phyloP scores from a whole-genome alignment of 2,329 filamentous ascomycete species.

The Penicillium oxalicum region DNA sequence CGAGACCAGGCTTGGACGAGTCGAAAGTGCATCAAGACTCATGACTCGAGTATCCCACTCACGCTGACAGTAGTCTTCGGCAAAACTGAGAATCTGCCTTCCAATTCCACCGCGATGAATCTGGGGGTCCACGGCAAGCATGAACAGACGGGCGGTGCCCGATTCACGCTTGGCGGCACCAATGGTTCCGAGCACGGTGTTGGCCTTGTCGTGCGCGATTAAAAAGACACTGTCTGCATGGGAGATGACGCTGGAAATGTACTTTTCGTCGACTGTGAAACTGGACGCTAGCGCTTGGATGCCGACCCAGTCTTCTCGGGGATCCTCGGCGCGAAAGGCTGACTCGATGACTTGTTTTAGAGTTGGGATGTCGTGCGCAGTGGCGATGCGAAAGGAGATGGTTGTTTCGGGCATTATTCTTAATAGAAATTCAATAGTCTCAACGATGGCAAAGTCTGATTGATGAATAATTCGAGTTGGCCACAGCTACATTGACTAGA shows the following conservation, averaged over 20 bases:
- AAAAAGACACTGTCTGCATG: constrained; percentile 24
- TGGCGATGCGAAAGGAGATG: constrained; percentile 37
- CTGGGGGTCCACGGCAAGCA: constrained; percentile 20
- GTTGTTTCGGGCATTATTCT: constrained; percentile 10
- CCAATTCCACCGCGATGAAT: constrained; percentile 22
- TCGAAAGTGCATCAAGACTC: constrained; percentile 25
- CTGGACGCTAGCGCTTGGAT: constrained; percentile 25
- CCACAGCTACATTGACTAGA: too few relatives aligned
- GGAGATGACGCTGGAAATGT: constrained; percentile 23
- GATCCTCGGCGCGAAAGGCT: constrained; percentile 40
- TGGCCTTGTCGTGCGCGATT: constrained; percentile 12
- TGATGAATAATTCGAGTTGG: too few relatives aligned
- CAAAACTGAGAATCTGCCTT: constrained; percentile 22
- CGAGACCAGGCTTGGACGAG: constrained; percentile 21
- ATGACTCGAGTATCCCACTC: constrained; percentile 17
- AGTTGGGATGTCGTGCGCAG: constrained; percentile 29
- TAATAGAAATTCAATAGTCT: neutral
- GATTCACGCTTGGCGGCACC: constrained; percentile 14
- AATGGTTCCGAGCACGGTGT: constrained; percentile 16
- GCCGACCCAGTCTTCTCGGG: constrained; percentile 33
- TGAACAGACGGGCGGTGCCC: constrained; percentile 17
- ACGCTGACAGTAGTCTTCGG: constrained; percentile 23
- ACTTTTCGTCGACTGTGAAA: constrained; percentile 20
- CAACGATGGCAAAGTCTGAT: too few relatives aligned
- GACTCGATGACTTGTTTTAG: constrained; percentile 37